Conservation (phyloP, 2,329 filamentous ascomycete genomes). For the Stromatinia cepivora region DNA sequence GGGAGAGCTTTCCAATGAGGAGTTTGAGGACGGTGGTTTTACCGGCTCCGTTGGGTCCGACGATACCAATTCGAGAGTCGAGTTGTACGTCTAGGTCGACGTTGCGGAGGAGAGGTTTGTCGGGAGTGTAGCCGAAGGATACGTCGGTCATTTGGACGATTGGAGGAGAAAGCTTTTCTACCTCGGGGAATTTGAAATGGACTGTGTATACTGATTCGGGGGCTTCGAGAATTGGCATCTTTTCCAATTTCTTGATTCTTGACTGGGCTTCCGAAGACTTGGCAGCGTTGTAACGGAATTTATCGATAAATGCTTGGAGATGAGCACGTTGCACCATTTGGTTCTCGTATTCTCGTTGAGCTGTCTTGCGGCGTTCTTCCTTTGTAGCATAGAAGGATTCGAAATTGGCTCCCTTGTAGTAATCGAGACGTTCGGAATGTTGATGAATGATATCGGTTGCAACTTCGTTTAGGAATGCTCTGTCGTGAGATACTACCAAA, state of each 20-base stretch:
- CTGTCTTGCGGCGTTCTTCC: conserved; percentile 94
- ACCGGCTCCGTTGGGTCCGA: conserved; percentile 98
- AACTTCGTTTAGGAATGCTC: conserved; percentile 97
- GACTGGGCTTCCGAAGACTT: conserved; percentile 98
- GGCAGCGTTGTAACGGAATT: conserved; percentile 98
- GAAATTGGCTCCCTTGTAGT: conserved; percentile 98
- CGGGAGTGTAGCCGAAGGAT: conserved; percentile 80
- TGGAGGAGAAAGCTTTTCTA: conserved; percentile 94
- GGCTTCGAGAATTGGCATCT: conserved; percentile 87
- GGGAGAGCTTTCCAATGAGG: conserved; percentile 81
- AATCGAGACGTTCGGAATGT: conserved; percentile 94
- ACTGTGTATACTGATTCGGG: conserved; percentile 95
- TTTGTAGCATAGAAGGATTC: conserved; percentile 96
- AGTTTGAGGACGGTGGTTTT: conserved; percentile 98
- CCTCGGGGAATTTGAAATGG: conserved; percentile 95
- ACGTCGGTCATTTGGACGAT: conserved; percentile 98
- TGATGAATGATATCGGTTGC: conserved; percentile 99
- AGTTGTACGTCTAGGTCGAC: conserved; percentile 97
- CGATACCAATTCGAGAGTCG: conserved; percentile 96
- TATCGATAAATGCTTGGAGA: conserved; percentile 97
- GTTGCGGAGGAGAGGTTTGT: conserved; percentile 77
- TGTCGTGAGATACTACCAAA: conserved; percentile 96
- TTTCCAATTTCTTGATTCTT: conserved; percentile 97
- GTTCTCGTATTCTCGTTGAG: conserved; percentile 96
- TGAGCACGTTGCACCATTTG: conserved; percentile 94